Percentiles rank a stretch among this genome's conserved stretches.
Evolutionary conservation across 2,329 filamentous ascomycete species (phyloP).

Genomic region (Microcyclosporella mali): DNA sequence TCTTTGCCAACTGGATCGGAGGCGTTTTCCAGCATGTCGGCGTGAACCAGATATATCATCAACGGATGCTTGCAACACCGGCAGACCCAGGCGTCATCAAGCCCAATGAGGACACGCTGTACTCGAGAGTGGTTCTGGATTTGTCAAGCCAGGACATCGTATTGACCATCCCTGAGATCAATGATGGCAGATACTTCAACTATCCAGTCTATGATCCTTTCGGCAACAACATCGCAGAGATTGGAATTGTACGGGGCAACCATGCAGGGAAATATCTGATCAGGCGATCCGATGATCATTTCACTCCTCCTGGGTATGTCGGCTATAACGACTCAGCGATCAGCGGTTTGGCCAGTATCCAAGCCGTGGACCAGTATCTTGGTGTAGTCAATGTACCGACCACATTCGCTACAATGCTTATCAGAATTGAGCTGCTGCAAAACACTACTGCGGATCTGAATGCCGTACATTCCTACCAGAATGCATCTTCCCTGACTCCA

Average conservation of each 20-base stretch:
- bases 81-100: slow-evolving; percentile 3
- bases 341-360: too few relatives aligned
- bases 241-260: slow-evolving; percentile 8
- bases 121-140: slow-evolving; percentile 9
- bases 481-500: too few relatives aligned
- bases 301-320: too few relatives aligned
- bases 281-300: too few relatives aligned
- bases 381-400: too few relatives aligned
- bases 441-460: too few relatives aligned
- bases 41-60: slow-evolving; percentile 8
- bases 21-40: background rate
- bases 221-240: slow-evolving; percentile 12
- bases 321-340: too few relatives aligned
- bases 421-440: too few relatives aligned
- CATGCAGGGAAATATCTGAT: background rate
- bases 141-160: slow-evolving; percentile 4
- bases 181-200: slow-evolving; percentile 1
- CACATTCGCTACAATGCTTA: too few relatives aligned
- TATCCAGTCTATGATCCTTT: slow-evolving; percentile 10
- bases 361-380: too few relatives aligned
- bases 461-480: too few relatives aligned
- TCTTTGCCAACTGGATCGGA: slow-evolving; percentile 9
- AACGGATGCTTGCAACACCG: slow-evolving; percentile 6
- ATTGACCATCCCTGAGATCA: slow-evolving; percentile 5
- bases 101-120: slow-evolving; percentile 11